Evolutionary conservation across 1,284 basidiomycete genomes (phyloP), one percentile per base, ranked within the genome.

Genomic region (Moesziomyces parantarcticus): DNA sequence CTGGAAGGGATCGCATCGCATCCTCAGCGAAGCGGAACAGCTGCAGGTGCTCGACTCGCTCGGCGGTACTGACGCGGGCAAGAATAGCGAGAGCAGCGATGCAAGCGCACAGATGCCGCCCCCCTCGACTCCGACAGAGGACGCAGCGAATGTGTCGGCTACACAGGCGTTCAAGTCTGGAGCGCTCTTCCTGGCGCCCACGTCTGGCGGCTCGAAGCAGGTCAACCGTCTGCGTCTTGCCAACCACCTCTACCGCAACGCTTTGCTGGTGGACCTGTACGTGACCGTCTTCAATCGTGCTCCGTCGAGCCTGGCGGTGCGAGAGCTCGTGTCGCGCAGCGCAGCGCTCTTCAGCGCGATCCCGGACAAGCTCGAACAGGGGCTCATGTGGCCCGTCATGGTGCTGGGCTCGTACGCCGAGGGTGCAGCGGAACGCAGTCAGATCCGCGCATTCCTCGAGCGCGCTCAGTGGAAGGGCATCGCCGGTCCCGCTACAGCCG

Each of bases 211-310:
- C 39, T 44, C 47, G 29, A 63, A 61, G 43, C 58, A 44, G n/a
- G 68, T 71, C 20, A 66, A 72, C 42, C 69, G 69, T 14, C 51
- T 72, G 5, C 62, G 69, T 9, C 63, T 72, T 7, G 63, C 46
- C 47, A 66, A 72, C 21, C 69, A 66, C 8, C 59, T 72, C 20
- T 72, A 58, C 46, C 69, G 69, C 59, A 72, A 66, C 32, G 63
- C 69, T 5, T 43, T 72, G 39, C 47, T 72, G 21, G 59, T 66
- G 25, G 69, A 72, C 20, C 41, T 72, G 26, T 72, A 72, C 49
- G 54, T 72, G 29, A 58, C 50, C 14, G 63, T 72, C 29, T 72
- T 72, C 57, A 63, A 72, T 46, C 58, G 63, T 21, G 32, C 58
- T 0, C 26, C 69, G 8, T 48, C 55, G 25, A 66, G 58, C n/a